A percentile compares a stretch with the other conserved stretches of the same genome.
phyloP scores from a whole-genome alignment of 2,329 filamentous ascomycete genomes.

The Chrysoporthe deuterocubensis region DNA sequence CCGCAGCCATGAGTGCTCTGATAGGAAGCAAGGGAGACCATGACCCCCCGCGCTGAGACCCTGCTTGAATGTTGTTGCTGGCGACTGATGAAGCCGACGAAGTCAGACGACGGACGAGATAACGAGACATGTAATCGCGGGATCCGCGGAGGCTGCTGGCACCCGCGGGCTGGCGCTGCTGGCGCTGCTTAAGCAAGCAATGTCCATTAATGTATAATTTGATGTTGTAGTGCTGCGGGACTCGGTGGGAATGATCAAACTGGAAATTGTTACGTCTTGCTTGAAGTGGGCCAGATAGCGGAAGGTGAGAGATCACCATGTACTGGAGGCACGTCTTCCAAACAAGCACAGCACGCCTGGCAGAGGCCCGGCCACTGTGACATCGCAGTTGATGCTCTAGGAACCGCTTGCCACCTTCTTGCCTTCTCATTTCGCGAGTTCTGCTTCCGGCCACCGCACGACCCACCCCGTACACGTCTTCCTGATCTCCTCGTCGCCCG shows the following conservation, averaged over 20 bases:
- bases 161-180: not conserved
- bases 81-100: not conserved
- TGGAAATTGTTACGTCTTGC: not conserved
- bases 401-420: not conserved
- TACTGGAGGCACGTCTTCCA: not conserved
- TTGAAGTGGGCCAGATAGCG: not conserved
- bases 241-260: not conserved
- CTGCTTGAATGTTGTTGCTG: not conserved
- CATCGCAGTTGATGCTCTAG: not conserved
- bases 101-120: not conserved
- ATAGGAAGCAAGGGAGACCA: not conserved
- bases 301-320: not conserved
- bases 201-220: not conserved
- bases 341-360: not conserved
- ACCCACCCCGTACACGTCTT: conserved; percentile 83
- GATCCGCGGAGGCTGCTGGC: not conserved
- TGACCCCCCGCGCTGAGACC: not conserved
- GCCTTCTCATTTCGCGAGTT: conserved; percentile 7
- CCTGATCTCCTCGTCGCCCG: conserved; percentile 78
- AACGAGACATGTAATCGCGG: not conserved
- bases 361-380: not conserved
- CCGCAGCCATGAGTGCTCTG: conserved; percentile 14
- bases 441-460: conserved; percentile 64
- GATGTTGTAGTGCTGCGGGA: not conserved
- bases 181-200: not conserved